A percentile compares a stretch with the other conserved stretches of the same genome.
Evolutionary conservation across 768 basidiomycete genomes (phyloP).

Genomic region (Rickenella mellea): DNA sequence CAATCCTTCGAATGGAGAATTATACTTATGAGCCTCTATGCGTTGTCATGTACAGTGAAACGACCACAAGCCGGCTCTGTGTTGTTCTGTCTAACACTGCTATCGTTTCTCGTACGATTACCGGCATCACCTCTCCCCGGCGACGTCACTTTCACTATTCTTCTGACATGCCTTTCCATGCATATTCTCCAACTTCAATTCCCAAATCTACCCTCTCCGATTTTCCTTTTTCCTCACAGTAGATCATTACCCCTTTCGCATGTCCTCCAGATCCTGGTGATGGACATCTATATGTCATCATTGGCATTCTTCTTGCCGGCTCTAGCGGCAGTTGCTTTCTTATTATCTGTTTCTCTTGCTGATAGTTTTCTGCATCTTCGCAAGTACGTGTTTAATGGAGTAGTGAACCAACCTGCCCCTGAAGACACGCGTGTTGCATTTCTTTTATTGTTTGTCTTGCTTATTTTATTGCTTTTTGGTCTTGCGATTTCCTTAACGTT

Average conservation of each 20-base stretch:
- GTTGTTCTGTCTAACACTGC: slow-evolving; percentile 28
- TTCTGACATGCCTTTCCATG: slow-evolving; percentile 31
- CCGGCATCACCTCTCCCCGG: slow-evolving; percentile 33
- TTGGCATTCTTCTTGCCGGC: slow-evolving; percentile 40
- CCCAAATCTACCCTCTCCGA: slow-evolving; percentile 32
- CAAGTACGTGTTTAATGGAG: slow-evolving; percentile 6
- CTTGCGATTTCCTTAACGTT: slow-evolving; percentile 24
- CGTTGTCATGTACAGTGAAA: not conserved
- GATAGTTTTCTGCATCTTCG: slow-evolving; percentile 22
- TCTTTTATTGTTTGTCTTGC: slow-evolving; percentile 25
- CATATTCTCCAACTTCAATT: slow-evolving; percentile 38
- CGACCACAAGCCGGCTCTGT: slow-evolving; percentile 4
- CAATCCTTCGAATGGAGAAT: not conserved
- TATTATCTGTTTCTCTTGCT: slow-evolving; percentile 39
- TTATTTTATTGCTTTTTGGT: slow-evolving; percentile 24
- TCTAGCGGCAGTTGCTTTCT: slow-evolving; percentile 29
- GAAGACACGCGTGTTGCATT: slow-evolving; percentile 38
- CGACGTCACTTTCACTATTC: slow-evolving; percentile 27
- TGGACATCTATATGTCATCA: slow-evolving; percentile 27
- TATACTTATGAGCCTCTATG: not conserved
- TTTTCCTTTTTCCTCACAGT: slow-evolving; percentile 30
- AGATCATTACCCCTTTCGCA: slow-evolving; percentile 34
- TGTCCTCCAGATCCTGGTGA: slow-evolving; percentile 30
- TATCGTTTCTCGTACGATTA: slow-evolving; percentile 31
- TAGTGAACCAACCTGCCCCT: slow-evolving; percentile 24